A percentile compares a stretch with the other conserved stretches of the same genome.
Evolutionary conservation across 2,329 filamentous ascomycete species (phyloP).

Genomic region (Fusarium redolens): DNA sequence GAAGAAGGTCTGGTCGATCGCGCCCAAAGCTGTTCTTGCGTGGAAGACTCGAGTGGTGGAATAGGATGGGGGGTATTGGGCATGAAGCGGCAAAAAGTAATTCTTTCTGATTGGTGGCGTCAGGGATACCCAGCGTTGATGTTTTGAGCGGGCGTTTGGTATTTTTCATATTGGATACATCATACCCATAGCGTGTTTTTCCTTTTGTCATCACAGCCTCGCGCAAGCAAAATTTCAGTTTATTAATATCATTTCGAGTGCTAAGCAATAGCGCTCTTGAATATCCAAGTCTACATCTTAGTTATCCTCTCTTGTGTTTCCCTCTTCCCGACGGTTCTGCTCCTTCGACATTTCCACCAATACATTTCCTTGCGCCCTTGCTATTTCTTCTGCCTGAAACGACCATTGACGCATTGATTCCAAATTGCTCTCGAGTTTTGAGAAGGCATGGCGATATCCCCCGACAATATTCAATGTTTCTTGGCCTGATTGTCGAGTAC

Average conservation of each 20-base stretch:
- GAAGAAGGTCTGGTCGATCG: slow-evolving; percentile 8
- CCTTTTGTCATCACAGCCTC: not conserved
- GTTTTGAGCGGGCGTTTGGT: not conserved
- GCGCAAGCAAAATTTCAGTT: not conserved
- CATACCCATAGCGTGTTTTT: not conserved
- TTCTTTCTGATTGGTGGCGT: not conserved
- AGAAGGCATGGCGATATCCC: not conserved
- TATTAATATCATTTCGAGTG: not conserved
- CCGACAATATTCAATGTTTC: fast-evolving
- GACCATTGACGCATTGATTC: fast-evolving
- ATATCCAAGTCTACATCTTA: not conserved
- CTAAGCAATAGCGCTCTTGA: not conserved
- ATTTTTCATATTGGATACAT: not conserved
- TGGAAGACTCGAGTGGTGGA: slow-evolving; percentile 2
- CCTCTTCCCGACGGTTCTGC: not conserved
- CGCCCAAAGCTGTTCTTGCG: not conserved
- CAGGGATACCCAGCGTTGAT: not conserved
- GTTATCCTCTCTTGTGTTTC: not conserved
- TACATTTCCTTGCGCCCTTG: not conserved
- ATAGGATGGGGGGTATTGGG: not conserved
- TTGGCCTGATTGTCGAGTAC: not conserved
- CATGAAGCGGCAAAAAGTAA: slow-evolving; percentile 59
- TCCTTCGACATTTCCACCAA: not conserved
- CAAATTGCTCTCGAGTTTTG: fast-evolving
- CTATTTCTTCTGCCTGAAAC: fast-evolving